Evolutionary conservation across 2,329 filamentous ascomycete species (phyloP), one percentile per base, ranked within the genome.

Genomic region (Penicillium brevicompactum): DNA sequence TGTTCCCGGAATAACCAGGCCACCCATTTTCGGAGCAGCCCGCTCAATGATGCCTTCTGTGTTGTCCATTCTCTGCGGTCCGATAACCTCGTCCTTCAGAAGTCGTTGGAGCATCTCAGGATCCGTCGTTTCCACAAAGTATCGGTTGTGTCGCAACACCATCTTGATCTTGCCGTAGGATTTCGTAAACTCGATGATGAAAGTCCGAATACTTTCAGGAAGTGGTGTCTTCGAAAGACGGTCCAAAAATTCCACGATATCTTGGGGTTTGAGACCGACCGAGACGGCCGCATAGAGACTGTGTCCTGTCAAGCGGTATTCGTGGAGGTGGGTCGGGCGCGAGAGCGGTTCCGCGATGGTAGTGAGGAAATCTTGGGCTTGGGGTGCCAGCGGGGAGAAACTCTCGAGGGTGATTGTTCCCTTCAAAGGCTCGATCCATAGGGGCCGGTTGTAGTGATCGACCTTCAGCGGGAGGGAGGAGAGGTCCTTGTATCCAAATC

Each of bases 121-220:
- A 72, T 97, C 93, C 18, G 90, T 88, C 67, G 90, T 97, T 75
- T 99, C 94, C 58, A 97, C 87, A 65, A 89, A 97, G 74, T 96
- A 97, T 62, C 91, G 90, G 59, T 93, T 97, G 67, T 97, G 90
- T 73, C 96, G 96, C 60, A 97, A 76, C 43, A 97, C 94, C 50
- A 97, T 84, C 73, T 96, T 94, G 52, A 97, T 92, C 75, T 97
- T 97, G 61, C 94, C 94, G 70, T 94, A 97, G 49, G 90, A 94
- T 61, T 90, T 87, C 5, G 92, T 96, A 59, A 91, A 94, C 57
- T 86, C 86, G 62, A 93, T 80, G 61, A 89, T 93, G 72, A 93
- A 97, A 8, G 85, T 80, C 58, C 87, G 84, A 58, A 97, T 90
- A 46, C 87, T 84, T n/a, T 89, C 83, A 0, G 93, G 92, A 11